phyloP scores from a whole-genome alignment of 2,329 filamentous ascomycete species.

The Chaetomiaceae sp. region DNA sequence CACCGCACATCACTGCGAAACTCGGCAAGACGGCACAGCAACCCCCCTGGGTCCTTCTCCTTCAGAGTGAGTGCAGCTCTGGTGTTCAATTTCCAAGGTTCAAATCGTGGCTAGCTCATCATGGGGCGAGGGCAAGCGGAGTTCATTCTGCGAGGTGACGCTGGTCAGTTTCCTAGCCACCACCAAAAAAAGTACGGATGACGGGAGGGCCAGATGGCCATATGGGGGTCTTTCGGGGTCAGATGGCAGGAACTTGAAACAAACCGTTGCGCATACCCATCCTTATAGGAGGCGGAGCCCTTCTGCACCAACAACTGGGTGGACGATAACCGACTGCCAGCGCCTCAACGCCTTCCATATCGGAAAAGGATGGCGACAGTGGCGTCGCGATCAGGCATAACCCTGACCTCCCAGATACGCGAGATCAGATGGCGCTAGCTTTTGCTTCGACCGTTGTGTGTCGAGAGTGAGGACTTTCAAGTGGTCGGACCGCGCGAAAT shows the following conservation, averaged over 20 bases:
- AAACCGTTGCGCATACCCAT: neutral
- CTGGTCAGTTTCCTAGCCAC: conserved; percentile 7
- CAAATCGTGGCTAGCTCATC: neutral
- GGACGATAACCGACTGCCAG: too few relatives aligned
- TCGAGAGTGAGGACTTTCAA: too few relatives aligned
- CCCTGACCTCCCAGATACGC: neutral
- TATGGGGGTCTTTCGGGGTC: neutral
- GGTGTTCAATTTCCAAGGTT: conserved; percentile 1
- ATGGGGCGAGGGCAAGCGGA: neutral
- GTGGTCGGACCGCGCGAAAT: too few relatives aligned
- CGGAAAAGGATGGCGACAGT: too few relatives aligned
- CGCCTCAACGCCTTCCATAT: too few relatives aligned
- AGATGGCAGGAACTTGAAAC: neutral
- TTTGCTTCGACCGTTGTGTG: too few relatives aligned
- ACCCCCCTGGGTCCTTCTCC: neutral
- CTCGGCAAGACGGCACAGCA: conserved; percentile 17
- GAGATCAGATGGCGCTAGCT: conserved; percentile 3
- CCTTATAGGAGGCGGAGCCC: neutral
- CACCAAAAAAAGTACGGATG: neutral
- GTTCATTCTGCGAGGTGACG: neutral
- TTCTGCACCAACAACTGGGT: neutral
- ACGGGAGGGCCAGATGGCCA: too few relatives aligned
- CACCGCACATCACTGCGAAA: conserved; percentile 19
- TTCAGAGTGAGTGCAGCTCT: neutral
- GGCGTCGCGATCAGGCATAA: neutral